Evolutionary conservation across 805 yeast species (phyloP).

Genomic region (Wickerhamomyces rabaulensis): DNA sequence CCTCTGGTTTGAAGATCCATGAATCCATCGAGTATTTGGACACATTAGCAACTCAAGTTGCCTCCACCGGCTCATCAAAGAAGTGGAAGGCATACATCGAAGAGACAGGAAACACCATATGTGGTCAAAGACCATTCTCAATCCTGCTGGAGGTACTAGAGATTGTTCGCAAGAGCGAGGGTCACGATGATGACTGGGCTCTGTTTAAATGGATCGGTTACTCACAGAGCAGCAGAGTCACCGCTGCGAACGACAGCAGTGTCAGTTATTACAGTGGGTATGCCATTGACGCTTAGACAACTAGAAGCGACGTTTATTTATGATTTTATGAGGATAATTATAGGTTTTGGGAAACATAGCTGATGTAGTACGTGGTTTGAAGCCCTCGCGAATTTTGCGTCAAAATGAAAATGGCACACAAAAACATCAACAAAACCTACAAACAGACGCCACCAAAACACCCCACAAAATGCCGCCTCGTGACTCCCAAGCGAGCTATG

Average conservation of each 20-base stretch:
- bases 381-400: background rate
- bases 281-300: conserved; percentile 9
- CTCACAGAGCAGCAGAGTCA: conserved; percentile 63
- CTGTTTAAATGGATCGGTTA: conserved; percentile 71
- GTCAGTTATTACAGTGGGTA: conserved; percentile 91
- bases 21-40: conserved; percentile 74
- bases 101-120: conserved; percentile 79
- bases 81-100: conserved; percentile 65
- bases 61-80: conserved; percentile 48
- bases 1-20: conserved; percentile 44
- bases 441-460: conserved; percentile 1
- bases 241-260: conserved; percentile 53
- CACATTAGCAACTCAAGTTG: conserved; percentile 59
- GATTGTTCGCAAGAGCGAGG: conserved; percentile 15
- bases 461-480: background rate
- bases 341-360: too few species aligned
- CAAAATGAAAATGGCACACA: background rate
- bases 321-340: background rate
- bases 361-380: background rate
- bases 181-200: conserved; percentile 17
- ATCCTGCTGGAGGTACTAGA: conserved; percentile 56
- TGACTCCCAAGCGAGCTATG: conserved; percentile 7
- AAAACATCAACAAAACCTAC: background rate
- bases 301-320: background rate
- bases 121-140: conserved; percentile 84